Percentiles rank a stretch among this genome's conserved stretches.
phyloP scores from a whole-genome alignment of 1,139 yeast species.

The Debaryomyces udenii region DNA sequence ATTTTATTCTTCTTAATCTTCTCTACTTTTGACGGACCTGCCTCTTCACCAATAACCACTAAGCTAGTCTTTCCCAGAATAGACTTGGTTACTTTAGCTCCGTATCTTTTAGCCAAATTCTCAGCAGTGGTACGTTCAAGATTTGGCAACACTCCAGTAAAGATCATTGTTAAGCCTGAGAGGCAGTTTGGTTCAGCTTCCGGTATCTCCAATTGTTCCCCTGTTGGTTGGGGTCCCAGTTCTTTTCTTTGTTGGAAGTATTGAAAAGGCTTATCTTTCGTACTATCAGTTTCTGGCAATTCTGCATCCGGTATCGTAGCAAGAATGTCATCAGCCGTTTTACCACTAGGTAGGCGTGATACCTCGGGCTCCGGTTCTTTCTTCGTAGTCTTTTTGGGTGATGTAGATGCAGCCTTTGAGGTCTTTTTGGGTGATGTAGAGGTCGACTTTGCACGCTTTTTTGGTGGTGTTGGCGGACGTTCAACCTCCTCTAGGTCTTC shows the following conservation, averaged over 20 bases:
- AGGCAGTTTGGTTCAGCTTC: conserved; percentile 82
- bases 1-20: conserved; percentile 72
- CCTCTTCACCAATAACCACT: conserved; percentile 92
- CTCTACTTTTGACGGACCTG: conserved; percentile 93
- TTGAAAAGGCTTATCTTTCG: conserved; percentile 53
- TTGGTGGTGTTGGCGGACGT: conserved; percentile 12
- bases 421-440: conserved; percentile 14
- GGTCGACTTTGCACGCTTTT: conserved; percentile 13
- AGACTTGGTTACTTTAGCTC: conserved; percentile 91
- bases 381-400: conserved; percentile 14
- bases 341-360: conserved; percentile 17
- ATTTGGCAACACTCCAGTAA: conserved; percentile 86
- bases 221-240: conserved; percentile 29
- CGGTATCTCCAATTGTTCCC: conserved; percentile 52
- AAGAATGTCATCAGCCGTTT: conserved; percentile 57
- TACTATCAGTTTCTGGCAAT: conserved; percentile 53
- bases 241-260: conserved; percentile 54
- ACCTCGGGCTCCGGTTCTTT: conserved; percentile 13
- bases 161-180: conserved; percentile 85
- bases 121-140: conserved; percentile 79
- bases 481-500: conserved; percentile 12
- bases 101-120: conserved; percentile 77
- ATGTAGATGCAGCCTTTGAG: conserved; percentile 12
- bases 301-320: conserved; percentile 69
- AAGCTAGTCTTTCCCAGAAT: conserved; percentile 84